Conservation (phyloP, 2,329 filamentous ascomycete species). For the Colletotrichum tabaci region DNA sequence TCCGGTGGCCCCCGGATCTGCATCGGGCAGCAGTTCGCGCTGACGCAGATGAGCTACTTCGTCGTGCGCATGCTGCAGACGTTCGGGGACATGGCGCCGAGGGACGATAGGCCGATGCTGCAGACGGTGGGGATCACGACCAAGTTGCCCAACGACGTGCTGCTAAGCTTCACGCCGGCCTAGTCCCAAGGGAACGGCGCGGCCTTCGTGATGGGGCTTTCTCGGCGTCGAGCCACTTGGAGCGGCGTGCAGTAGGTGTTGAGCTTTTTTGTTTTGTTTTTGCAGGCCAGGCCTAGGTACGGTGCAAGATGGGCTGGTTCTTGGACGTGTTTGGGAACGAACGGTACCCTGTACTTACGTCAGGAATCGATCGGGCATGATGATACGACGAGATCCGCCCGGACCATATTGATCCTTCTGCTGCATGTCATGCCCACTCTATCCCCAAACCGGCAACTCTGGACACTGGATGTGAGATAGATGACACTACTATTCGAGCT, state of each 20-base stretch:
- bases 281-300: neutral
- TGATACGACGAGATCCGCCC: no score
- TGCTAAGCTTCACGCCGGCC: conserved; percentile 46
- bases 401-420: neutral
- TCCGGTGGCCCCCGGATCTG: conserved; percentile 62
- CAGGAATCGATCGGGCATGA: no score
- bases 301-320: no score
- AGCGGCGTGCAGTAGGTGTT: neutral
- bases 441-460: no score
- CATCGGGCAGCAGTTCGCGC: conserved; percentile 60
- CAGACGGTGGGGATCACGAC: conserved; percentile 47
- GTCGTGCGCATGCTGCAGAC: conserved; percentile 53
- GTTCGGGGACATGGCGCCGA: conserved; percentile 49
- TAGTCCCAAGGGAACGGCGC: conserved; percentile 4
- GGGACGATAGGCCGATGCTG: conserved; percentile 47
- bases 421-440: neutral
- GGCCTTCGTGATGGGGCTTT: no score
- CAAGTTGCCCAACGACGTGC: conserved; percentile 48
- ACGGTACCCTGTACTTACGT: no score
- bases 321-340: no score
- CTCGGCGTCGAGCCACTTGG: neutral
- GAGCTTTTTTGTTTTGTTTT: no score
- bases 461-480: no score
- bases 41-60: conserved; percentile 57
- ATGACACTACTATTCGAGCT: no score